Evolutionary conservation across 352 stramenopile genomes (phyloP), one percentile per base, ranked within the genome.

Genomic region (Phytopythium montanum): DNA sequence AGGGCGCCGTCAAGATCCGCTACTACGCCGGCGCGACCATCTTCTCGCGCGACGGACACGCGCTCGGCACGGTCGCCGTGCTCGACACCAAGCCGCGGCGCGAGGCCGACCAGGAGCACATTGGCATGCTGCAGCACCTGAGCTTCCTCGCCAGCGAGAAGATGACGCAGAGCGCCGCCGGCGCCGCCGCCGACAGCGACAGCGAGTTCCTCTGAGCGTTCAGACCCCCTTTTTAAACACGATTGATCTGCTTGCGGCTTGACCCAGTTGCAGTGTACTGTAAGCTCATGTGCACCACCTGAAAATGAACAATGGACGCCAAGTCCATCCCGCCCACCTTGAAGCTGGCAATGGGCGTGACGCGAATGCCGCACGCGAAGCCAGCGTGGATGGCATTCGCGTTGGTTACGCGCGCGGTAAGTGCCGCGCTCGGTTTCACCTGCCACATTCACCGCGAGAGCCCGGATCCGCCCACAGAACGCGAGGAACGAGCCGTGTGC

Each of bases 131-230:
- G 67, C 84, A 94, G 66, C 84, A 94, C 64, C 56, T 94, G 56
- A 94, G 84, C 60, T 94, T 94, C 69, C 72, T 94, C 44, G 84
- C 84, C 31, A 94, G 84, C 60, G 84, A 94, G 69, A 94, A 94
- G 67, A 94, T 94, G 84, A 88, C 80, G 61, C 84, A 94, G 61
- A 92, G 79, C 64, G 88, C 80, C 39, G 81, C 87, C 50, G 73
- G 86, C 16, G 80, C 80, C 70, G 31, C n/a, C n/a, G 33, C 33
- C 25, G 82, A 92, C 69, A 89, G 78, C 58, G 82, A 92, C 70
- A 90, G 78, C 64, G 82, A 92, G 66, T 83, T 88, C 60, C 71
- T 89, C 33, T 38, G 33, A 38, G 33, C 18, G 39, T 21, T 45
- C 59, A 44, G 36, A 9, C 21, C 39, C 9, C 23, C 23, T 44